A percentile compares a stretch with the other conserved stretches of the same genome.
Conservation (phyloP, 306 rosid genomes). For the Aeschynomene evenia region DNA sequence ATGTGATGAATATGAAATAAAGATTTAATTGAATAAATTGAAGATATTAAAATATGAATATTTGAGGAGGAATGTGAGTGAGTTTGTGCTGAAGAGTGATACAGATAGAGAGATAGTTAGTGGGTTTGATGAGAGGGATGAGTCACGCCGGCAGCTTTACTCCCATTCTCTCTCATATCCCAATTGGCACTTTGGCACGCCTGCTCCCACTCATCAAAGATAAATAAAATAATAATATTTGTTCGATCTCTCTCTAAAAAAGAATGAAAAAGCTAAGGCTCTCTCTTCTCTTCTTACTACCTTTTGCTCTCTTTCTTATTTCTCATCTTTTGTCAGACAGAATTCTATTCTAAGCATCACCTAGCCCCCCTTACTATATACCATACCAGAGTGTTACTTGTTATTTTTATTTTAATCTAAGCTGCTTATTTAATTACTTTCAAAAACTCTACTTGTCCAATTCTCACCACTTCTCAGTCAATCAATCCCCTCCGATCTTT, state of each 20-base stretch:
- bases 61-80: slow-evolving; percentile 58
- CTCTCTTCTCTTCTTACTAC: slow-evolving; percentile 47
- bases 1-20: too few species aligned
- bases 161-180: slow-evolving; percentile 31
- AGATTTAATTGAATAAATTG: too few species aligned
- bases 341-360: slow-evolving; percentile 53
- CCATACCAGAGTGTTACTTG: background rate
- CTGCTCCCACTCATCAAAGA: slow-evolving; percentile 77
- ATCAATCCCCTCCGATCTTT: slow-evolving; percentile 21
- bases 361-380: slow-evolving; percentile 16
- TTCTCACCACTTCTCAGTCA: slow-evolving; percentile 29
- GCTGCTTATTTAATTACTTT: background rate
- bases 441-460: background rate
- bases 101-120: slow-evolving; percentile 32
- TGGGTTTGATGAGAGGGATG: slow-evolving; percentile 66
- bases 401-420: too few species aligned
- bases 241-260: slow-evolving; percentile 19
- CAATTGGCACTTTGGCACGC: slow-evolving; percentile 78
- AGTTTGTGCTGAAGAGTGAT: slow-evolving; percentile 32
- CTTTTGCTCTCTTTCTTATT: slow-evolving; percentile 59
- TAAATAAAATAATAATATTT: too few species aligned
- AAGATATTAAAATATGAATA: too few species aligned
- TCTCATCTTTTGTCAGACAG: slow-evolving; percentile 70
- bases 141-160: slow-evolving; percentile 99
- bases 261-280: slow-evolving; percentile 69